These are phyloP conservation scores for Penicillium cataractarum DNA, from an alignment of 495 filamentous ascomycete species.

Conservation along the genomic window DNA sequence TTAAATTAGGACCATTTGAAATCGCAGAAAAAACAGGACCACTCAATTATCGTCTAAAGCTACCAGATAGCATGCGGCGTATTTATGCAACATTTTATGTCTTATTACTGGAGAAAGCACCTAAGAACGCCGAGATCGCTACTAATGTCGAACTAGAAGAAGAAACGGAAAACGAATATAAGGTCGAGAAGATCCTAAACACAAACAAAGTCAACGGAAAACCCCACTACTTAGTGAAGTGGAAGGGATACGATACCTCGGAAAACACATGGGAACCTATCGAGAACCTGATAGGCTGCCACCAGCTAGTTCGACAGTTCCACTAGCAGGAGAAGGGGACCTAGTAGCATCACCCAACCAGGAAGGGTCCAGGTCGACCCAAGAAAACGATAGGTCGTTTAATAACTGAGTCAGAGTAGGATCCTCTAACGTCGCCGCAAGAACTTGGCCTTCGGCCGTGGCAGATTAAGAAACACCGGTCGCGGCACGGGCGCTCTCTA, in stretches of 20 bases:
- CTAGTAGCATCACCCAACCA: no score
- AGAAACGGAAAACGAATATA: slow-evolving; percentile 13
- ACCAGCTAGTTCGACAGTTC: slow-evolving; percentile 12
- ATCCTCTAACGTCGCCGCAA: background rate
- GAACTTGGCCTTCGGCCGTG: background rate
- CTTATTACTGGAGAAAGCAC: slow-evolving; percentile 6
- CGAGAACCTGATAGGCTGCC: slow-evolving; percentile 5
- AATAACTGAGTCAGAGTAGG: background rate
- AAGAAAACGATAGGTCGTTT: background rate
- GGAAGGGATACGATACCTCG: slow-evolving; percentile 10
- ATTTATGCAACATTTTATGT: slow-evolving; percentile 12
- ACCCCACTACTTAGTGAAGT: slow-evolving; percentile 10
- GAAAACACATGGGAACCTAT: slow-evolving; percentile 18
- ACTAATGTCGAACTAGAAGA: slow-evolving; percentile 9
- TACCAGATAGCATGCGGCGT: no score
- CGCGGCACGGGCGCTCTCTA: background rate
- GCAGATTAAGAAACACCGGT: background rate
- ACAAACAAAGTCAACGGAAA: background rate
- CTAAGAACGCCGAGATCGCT: slow-evolving; percentile 6
- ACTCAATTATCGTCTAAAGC: no score
- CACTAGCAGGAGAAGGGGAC: background rate
- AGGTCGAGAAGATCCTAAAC: slow-evolving; percentile 6
- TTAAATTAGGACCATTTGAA: no score
- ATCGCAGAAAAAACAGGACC: no score
- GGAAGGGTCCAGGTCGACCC: no score